phyloP scores from a whole-genome alignment of 169 alveolate genomes.

The Plasmodium vinckei region DNA sequence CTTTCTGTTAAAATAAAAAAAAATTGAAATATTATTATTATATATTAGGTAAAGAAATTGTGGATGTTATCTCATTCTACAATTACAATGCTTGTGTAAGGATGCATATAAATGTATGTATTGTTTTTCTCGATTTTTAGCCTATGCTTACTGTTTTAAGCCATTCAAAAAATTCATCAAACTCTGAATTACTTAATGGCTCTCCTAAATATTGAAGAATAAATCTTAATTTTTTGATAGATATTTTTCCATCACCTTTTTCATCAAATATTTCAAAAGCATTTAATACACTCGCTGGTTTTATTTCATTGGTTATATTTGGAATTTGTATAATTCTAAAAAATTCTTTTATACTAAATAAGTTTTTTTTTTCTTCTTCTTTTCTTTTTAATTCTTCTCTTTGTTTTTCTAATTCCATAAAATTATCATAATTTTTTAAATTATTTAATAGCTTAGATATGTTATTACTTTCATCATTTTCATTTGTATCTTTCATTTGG shows the following conservation, averaged over 20 bases:
- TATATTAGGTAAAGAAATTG: background rate
- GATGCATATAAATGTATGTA: constrained; percentile 4
- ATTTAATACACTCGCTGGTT: constrained; percentile 61
- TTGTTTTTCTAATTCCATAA: constrained; percentile 68
- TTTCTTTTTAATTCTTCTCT: constrained; percentile 53
- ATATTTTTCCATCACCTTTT: constrained; percentile 72
- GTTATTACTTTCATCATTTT: background rate
- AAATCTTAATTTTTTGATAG: constrained; percentile 53
- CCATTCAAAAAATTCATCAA: constrained; percentile 74
- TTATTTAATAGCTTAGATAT: constrained; percentile 55
- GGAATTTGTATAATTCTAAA: constrained; percentile 70
- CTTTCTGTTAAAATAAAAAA: constrained; percentile 20
- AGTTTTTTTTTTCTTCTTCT: constrained; percentile 70
- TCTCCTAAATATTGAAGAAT: constrained; percentile 73
- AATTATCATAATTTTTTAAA: constrained; percentile 69
- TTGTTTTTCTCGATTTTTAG: too few species aligned
- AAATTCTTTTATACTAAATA: constrained; percentile 69
- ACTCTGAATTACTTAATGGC: constrained; percentile 58
- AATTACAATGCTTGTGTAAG: background rate
- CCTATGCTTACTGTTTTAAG: constrained; percentile 46
- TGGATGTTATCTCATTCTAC: background rate
- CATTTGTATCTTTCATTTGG: background rate
- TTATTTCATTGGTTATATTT: constrained; percentile 60
- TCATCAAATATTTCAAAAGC: constrained; percentile 72
- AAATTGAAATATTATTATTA: background rate